Conservation (phyloP, 2,329 filamentous ascomycete genomes). For the Diaporthe vaccinii region DNA sequence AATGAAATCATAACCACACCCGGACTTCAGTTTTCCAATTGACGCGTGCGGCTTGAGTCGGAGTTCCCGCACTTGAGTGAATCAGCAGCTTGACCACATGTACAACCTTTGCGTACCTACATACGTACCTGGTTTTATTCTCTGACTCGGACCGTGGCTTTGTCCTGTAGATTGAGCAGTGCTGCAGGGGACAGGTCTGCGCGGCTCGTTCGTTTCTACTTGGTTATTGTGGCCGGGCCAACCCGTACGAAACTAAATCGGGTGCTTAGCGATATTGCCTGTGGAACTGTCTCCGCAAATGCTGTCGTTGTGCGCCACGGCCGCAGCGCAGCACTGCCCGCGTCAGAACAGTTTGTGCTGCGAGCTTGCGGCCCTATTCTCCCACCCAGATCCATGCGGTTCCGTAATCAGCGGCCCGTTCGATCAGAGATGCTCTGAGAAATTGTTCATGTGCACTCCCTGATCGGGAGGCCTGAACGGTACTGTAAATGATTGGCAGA, state of each 20-base stretch:
- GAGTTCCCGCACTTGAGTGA: background rate
- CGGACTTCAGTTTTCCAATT: background rate
- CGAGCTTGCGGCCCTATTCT: background rate
- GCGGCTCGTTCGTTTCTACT: too few species aligned
- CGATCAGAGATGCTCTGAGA: background rate
- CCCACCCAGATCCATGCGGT: background rate
- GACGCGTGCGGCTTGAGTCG: background rate
- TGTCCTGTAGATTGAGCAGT: background rate
- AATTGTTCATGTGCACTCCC: too few species aligned
- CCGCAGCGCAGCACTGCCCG: background rate
- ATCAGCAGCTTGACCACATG: background rate
- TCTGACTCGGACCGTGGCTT: background rate
- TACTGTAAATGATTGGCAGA: background rate
- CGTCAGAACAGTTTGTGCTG: background rate
- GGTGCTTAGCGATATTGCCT: background rate
- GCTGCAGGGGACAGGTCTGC: background rate
- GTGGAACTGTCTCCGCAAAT: slow-evolving; percentile 2
- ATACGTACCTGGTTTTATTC: background rate
- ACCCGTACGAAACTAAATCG: background rate
- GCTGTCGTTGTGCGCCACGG: background rate
- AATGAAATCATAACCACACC: background rate
- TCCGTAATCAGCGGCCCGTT: background rate
- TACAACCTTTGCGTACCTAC: background rate
- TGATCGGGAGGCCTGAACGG: background rate
- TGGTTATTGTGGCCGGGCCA: background rate